A percentile compares a stretch with the other conserved stretches of the same genome.
phyloP scores from a whole-genome alignment of 805 yeast species.

The Kurtzmaniella cleridarum region DNA sequence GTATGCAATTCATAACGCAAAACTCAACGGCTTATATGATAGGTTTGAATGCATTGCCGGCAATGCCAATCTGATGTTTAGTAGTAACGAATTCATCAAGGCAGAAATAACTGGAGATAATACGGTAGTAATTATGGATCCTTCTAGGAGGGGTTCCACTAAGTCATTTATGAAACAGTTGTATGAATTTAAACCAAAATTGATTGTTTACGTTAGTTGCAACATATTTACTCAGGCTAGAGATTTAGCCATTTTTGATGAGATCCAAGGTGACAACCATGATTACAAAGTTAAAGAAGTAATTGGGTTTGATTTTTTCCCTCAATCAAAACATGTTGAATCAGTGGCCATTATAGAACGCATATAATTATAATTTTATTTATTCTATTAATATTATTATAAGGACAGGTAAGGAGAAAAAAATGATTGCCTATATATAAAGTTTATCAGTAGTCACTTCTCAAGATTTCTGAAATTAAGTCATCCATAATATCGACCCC shows the following conservation, averaged over 20 bases:
- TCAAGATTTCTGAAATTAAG: conserved; percentile 42
- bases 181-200: conserved; percentile 28
- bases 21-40: conserved; percentile 27
- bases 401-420: too few relatives aligned
- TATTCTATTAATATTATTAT: neutral
- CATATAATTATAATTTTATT: conserved; percentile 2
- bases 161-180: conserved; percentile 30
- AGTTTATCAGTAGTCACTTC: neutral
- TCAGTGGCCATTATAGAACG: conserved; percentile 43
- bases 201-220: conserved; percentile 39
- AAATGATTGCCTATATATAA: too few relatives aligned
- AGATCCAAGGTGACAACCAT: conserved; percentile 12
- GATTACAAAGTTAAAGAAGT: conserved; percentile 20
- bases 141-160: conserved; percentile 40
- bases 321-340: conserved; percentile 57
- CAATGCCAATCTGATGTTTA: conserved; percentile 31
- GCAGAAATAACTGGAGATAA: conserved; percentile 25
- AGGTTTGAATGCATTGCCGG: conserved; percentile 32
- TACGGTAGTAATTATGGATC: conserved; percentile 38
- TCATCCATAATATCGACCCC: conserved; percentile 54
- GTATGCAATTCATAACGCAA: conserved; percentile 35
- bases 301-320: conserved; percentile 43
- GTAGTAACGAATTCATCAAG: conserved; percentile 15
- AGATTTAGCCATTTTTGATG: conserved; percentile 28
- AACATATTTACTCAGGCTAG: conserved; percentile 43